These are phyloP conservation scores for Artemisia annua DNA, from an alignment of 129 eudicot species.

Conservation along the genomic window DNA sequence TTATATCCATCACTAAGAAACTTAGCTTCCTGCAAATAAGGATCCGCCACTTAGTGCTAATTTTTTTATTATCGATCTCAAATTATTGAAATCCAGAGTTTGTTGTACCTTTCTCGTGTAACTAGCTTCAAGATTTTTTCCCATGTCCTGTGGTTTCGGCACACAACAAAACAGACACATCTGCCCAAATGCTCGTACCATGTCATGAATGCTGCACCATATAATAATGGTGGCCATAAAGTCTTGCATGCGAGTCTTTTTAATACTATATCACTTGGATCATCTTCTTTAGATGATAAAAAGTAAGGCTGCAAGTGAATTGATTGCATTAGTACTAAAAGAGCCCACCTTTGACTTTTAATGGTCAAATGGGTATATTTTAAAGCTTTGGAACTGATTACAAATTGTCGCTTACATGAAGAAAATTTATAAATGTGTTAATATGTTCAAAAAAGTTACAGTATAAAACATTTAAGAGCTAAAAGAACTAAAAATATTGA, in stretches of 20 bases:
- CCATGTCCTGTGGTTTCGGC: slow-evolving; percentile 76
- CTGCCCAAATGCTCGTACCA: slow-evolving; percentile 92
- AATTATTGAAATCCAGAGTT: slow-evolving; percentile 7
- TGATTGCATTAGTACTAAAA: not conserved
- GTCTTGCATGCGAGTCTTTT: slow-evolving; percentile 51
- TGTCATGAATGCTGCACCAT: slow-evolving; percentile 79
- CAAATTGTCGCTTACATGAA: not conserved
- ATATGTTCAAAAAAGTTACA: not conserved
- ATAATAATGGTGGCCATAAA: slow-evolving; percentile 77
- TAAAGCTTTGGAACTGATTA: not conserved
- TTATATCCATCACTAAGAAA: slow-evolving; percentile 43
- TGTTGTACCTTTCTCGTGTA: slow-evolving; percentile 53
- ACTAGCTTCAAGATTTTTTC: slow-evolving; percentile 54
- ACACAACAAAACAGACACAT: slow-evolving; percentile 63
- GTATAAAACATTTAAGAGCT: not conserved
- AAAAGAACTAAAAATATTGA: not conserved
- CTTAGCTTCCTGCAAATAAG: slow-evolving; percentile 51
- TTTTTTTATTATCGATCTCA: not conserved
- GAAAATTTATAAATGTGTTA: not conserved
- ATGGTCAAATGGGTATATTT: slow-evolving; percentile 8
- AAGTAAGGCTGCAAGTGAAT: slow-evolving; percentile 30
- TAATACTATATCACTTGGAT: slow-evolving; percentile 48
- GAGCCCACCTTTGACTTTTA: slow-evolving; percentile 17
- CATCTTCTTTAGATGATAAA: slow-evolving; percentile 26
- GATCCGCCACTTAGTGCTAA: not conserved